Conservation (phyloP, 2,329 filamentous ascomycete species). For the Pseudogymnoascus sp. region DNA sequence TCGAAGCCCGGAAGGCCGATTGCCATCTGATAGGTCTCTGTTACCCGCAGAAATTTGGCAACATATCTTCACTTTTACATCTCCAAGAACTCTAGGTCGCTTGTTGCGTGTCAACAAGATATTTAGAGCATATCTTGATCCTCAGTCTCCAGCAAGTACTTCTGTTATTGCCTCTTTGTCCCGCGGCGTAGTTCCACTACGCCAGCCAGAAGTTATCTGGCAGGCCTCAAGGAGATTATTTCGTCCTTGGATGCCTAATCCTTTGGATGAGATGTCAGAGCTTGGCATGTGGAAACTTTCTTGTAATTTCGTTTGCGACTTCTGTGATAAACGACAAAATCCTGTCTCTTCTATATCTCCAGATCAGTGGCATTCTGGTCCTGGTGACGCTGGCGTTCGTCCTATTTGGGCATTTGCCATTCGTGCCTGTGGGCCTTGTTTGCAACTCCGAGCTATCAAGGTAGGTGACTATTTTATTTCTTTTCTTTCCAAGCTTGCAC, state of each 20-base stretch:
- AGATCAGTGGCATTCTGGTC: conserved; percentile 50
- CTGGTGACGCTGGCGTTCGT: conserved; percentile 50
- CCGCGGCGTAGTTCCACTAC: conserved; percentile 25
- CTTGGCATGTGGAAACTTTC: conserved; percentile 69
- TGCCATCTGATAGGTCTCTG: conserved; percentile 22
- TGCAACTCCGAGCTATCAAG: conserved; percentile 52
- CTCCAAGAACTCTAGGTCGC: conserved; percentile 53
- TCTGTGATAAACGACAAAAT: conserved; percentile 44
- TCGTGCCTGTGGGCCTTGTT: conserved; percentile 57
- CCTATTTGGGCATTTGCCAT: conserved; percentile 65
- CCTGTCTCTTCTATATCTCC: conserved; percentile 21
- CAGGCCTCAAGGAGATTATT: conserved; percentile 56
- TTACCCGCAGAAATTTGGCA: conserved; percentile 61
- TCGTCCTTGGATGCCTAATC: conserved; percentile 59
- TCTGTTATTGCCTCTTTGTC: conserved; percentile 29
- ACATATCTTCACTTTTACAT: conserved; percentile 57
- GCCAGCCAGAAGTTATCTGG: conserved; percentile 62
- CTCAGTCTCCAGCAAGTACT: conserved; percentile 30
- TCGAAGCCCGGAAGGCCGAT: conserved; percentile 16
- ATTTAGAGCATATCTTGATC: conserved; percentile 53
- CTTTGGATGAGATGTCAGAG: conserved; percentile 56
- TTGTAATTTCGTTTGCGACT: conserved; percentile 56
- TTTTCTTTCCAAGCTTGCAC: conserved; percentile 12
- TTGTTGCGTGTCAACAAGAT: conserved; percentile 59
- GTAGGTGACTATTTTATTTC: conserved; percentile 37